Conservation (phyloP, 768 basidiomycete genomes). For the Phylloporus sp. region DNA sequence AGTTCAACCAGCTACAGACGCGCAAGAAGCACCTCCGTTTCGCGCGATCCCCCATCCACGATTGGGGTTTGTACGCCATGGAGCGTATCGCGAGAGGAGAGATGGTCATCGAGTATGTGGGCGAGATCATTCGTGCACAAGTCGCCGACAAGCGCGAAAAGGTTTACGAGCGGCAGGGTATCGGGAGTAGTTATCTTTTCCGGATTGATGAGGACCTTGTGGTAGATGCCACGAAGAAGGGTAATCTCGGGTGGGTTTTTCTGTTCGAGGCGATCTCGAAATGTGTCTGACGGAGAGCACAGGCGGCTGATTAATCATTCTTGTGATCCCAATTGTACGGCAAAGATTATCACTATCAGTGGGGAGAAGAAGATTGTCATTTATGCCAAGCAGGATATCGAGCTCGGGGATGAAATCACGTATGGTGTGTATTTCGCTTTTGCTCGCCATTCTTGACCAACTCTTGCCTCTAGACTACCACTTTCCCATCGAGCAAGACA, state of each 20-base stretch:
- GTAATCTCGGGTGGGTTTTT: conserved; percentile 85
- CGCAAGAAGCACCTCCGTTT: conserved; percentile 97
- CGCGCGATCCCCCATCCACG: conserved; percentile 92
- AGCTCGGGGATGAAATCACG: conserved; percentile 96
- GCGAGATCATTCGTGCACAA: conserved; percentile 91
- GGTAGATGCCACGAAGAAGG: conserved; percentile 98
- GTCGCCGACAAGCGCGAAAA: conserved; percentile 98
- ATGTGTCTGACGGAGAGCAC: conserved; percentile 9
- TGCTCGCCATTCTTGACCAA: background rate
- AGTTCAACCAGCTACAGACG: conserved; percentile 98
- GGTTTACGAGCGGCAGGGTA: conserved; percentile 93
- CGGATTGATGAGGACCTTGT: conserved; percentile 97
- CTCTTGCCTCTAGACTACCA: conserved; percentile 74
- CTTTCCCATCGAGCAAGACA: conserved; percentile 98
- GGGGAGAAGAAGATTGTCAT: conserved; percentile 99
- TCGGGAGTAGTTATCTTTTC: conserved; percentile 97
- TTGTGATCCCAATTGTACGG: conserved; percentile 91
- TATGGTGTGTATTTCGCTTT: conserved; percentile 57
- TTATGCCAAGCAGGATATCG: conserved; percentile 94
- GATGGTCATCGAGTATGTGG: conserved; percentile 99
- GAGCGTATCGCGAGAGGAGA: conserved; percentile 90
- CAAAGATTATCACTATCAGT: conserved; percentile 87
- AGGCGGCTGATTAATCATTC: conserved; percentile 99
- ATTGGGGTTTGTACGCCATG: conserved; percentile 98
- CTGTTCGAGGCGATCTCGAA: background rate